Base-by-base conservation (phyloP, 805 yeast genomes). In the Metschnikowia lochheadii region DNA sequence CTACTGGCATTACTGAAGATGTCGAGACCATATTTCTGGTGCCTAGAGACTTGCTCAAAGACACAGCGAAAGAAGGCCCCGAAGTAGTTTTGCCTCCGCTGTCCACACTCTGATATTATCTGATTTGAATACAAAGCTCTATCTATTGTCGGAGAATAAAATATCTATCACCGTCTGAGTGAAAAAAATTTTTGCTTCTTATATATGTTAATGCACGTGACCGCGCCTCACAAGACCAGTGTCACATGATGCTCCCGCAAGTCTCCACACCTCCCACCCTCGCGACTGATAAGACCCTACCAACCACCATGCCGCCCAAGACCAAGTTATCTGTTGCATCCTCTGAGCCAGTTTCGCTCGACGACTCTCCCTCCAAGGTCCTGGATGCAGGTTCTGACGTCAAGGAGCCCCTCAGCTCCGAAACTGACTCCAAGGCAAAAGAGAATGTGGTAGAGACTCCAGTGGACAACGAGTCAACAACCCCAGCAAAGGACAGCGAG, bases 91-190 rank as follows among this genome's bases (percentile, higher is more conserved):
- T 72, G 63, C 62, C 77, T 73, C 76, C 75, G 73, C 68, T 72
- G 76, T 73, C 77, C 77, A 73, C 76, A 73, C 77, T 69, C 63
- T 58, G 59, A 14, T 56, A 66, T 54, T 65, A 63, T 65, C 55
- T 47, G 57, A 49, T 32, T 32, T 56, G 58, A 44, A 55, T 62
- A 62, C 57, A 60, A 67, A 72, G 77, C 76, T 73, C 77, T 73
- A 73, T 62, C 74, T 58, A 57, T 52, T 49, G 58, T 66, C 72
- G 72, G 72, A 69, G 75, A 46, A n/a, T 35, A 17, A 14, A 40
- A 51, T 52, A 57, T 61, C 67, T 66, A 65, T 67, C 68, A 46
- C 52, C 49, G 58, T 53, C 52, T 41, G 51, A 58, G 8, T 47
- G 40, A 34, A 49, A 44, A 49, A 14, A 40, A 45, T 15, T 10